Evolutionary conservation across 2,329 filamentous ascomycete genomes (phyloP).

Genomic region (Trematosphaeria pertusa): DNA sequence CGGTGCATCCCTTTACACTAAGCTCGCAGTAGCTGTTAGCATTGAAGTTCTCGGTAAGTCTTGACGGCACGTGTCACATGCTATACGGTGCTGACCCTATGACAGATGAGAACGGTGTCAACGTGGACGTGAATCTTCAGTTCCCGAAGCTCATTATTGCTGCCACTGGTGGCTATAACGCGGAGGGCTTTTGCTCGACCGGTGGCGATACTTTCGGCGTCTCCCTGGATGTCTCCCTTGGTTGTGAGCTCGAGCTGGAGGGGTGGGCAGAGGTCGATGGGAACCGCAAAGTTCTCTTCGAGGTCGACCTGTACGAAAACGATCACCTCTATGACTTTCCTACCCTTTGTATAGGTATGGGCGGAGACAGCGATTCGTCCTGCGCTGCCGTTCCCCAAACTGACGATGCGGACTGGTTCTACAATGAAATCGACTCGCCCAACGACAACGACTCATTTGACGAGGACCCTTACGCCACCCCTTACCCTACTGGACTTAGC

Average conservation of each 20-base stretch:
- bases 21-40: not conserved
- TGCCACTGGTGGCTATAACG: not conserved
- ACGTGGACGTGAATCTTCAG: slow-evolving; percentile 1
- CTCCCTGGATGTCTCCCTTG: slow-evolving; percentile 3
- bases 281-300: slow-evolving; percentile 3
- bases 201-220: slow-evolving; percentile 9
- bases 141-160: not conserved
- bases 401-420: not conserved
- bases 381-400: not conserved
- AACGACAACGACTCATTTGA: not conserved
- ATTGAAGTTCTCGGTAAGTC: slow-evolving; percentile 1
- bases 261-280: slow-evolving; percentile 6
- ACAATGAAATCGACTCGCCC: not conserved
- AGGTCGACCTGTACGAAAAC: slow-evolving; percentile 8
- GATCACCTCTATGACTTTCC: slow-evolving; percentile 3
- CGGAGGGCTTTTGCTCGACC: slow-evolving; percentile 1
- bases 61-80: too few species aligned
- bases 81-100: not conserved
- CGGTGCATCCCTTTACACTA: not conserved
- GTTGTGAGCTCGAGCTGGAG: not conserved
- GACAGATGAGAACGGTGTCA: slow-evolving; percentile 1
- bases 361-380: not conserved
- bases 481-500: not conserved
- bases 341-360: not conserved
- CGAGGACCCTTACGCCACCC: not conserved